Base-by-base conservation (phyloP, 2,329 filamentous ascomycete species). In the Pseudonectria buxi region DNA sequence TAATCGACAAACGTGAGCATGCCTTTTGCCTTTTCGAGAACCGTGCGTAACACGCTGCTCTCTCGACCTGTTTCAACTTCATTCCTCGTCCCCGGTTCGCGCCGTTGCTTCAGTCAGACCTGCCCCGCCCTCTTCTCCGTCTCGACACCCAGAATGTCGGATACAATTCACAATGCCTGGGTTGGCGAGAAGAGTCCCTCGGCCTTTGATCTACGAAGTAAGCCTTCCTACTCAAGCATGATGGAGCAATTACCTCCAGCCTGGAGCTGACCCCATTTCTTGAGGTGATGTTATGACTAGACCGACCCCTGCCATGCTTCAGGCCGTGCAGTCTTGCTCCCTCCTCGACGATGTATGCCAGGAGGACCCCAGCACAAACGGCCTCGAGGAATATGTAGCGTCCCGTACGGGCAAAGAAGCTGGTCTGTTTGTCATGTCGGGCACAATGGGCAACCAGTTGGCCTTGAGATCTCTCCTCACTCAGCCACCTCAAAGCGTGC, bases 391-490 rank as follows among this genome's bases (percentile, higher is more conserved):
- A 30, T 81, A 84, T 57, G 72, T 94, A 29, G 86, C 87, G 13
- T 56, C 72, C 24, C 71, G 94, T 4, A 76, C 86, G 1, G 78
- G 78, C 47, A 88, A 94, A 50, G 81, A 88, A 51, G 78, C 78
- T 7, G 83, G 76, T 0, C 69, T 95, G 4, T 80, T 95, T 35
- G 86, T 95, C 36, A 71, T 94, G 40, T 92, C 86, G 0, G 90
- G 90, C 4, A 95, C 89, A 4, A 95, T 95, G 88, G 88, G 87
- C 27, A 95, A 95, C 63, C 88, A 95, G 58, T 69, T 95, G 13
- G 81, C 83, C 1, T 71, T 95, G 28, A 78, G 89, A 26, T 74
- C 84, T 2, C 83, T 92, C 40, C 71, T 95, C 11, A 74, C 69
- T 1, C 82, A 86, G 41, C 88, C 89, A 11, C 90, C 90, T 0